Percentiles rank a stretch among this genome's conserved stretches.
Evolutionary conservation across 345 rosid species (phyloP).

Genomic region (Eutrema heterophyllum): DNA sequence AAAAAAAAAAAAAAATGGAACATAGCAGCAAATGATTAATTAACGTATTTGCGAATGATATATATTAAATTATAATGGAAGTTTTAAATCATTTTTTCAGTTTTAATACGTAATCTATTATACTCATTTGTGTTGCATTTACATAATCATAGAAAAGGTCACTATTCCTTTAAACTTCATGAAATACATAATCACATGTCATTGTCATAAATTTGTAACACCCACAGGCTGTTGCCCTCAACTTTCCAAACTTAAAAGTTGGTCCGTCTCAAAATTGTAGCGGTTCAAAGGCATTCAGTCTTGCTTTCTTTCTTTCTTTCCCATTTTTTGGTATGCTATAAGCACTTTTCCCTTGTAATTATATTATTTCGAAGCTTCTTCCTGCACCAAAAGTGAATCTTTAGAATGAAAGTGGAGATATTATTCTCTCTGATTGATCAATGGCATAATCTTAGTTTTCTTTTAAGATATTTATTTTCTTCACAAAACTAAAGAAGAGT

Average conservation of each 20-base stretch:
- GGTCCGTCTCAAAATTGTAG: conserved; percentile 5
- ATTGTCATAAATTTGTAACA: conserved; percentile 8
- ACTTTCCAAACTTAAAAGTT: conserved; percentile 24
- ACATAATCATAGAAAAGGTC: neutral
- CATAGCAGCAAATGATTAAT: neutral
- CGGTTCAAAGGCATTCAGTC: conserved; percentile 26
- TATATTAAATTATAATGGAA: neutral
- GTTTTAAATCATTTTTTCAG: too few species aligned
- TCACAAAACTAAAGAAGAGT: neutral
- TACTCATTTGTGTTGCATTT: too few species aligned
- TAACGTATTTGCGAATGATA: neutral
- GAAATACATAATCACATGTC: conserved; percentile 19
- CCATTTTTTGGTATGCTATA: neutral
- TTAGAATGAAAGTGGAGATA: conserved; percentile 19
- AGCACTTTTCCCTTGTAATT: conserved; percentile 1
- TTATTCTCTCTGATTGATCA: conserved; percentile 23
- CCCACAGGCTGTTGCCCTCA: conserved; percentile 2
- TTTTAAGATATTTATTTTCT: neutral
- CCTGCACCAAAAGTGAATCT: conserved; percentile 10
- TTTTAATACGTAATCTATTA: too few species aligned
- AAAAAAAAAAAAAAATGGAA: too few species aligned
- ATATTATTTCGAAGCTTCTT: conserved; percentile 8
- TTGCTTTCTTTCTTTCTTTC: neutral
- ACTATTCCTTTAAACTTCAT: neutral
- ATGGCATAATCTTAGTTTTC: conserved; percentile 1